phyloP scores from a whole-genome alignment of 2,329 filamentous ascomycete genomes.

The Monosporascus sp. region DNA sequence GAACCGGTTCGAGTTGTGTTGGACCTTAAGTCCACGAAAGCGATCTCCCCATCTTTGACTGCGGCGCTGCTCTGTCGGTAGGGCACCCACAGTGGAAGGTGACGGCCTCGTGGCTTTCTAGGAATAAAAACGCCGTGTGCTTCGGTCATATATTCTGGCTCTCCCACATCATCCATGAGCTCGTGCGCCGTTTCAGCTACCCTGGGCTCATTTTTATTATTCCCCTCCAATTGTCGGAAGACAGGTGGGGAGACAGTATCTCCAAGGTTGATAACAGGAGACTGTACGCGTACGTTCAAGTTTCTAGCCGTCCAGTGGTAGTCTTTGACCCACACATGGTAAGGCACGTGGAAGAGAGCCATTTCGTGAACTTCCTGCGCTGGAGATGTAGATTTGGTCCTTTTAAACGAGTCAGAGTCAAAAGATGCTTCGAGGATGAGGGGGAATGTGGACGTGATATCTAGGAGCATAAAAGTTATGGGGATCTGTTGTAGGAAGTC shows the following conservation, averaged over 20 bases:
- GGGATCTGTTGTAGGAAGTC: too few relatives aligned
- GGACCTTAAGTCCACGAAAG: slow-evolving; percentile 15
- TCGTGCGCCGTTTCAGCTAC: slow-evolving; percentile 6
- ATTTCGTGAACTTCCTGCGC: background rate
- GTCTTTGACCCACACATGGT: slow-evolving; percentile 16
- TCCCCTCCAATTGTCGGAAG: slow-evolving; percentile 14
- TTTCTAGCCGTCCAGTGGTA: slow-evolving; percentile 16
- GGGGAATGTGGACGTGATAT: too few relatives aligned
- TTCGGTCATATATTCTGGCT: slow-evolving; percentile 9
- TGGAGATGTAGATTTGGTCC: too few relatives aligned
- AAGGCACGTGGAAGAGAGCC: slow-evolving; percentile 6
- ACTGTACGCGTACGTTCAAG: slow-evolving; percentile 15
- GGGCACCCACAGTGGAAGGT: slow-evolving; percentile 20
- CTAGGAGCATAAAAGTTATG: too few relatives aligned
- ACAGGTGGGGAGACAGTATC: slow-evolving; percentile 7
- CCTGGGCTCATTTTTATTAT: slow-evolving; percentile 14
- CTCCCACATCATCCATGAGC: slow-evolving; percentile 10
- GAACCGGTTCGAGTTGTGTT: slow-evolving; percentile 7
- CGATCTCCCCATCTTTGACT: slow-evolving; percentile 6
- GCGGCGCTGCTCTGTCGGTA: slow-evolving; percentile 3
- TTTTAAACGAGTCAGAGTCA: too few relatives aligned
- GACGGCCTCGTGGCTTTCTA: background rate
- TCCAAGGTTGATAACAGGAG: slow-evolving; percentile 13
- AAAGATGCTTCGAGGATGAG: too few relatives aligned
- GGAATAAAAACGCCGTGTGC: slow-evolving; percentile 20